Base-by-base conservation (phyloP, 2,329 filamentous ascomycete species). In the Pseudogymnoascus pannorum region DNA sequence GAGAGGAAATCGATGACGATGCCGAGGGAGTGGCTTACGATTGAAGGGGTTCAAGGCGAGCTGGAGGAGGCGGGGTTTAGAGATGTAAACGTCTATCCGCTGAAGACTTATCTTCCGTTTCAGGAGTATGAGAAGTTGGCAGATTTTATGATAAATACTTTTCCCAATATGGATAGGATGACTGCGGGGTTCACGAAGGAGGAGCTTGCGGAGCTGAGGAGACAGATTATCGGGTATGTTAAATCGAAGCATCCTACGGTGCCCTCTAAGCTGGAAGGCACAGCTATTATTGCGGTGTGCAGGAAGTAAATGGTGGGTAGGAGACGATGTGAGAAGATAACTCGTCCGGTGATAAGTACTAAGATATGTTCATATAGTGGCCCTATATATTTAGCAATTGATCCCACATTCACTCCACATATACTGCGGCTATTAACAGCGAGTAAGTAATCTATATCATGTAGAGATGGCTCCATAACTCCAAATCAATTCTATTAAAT, bases 51-150 rank as follows among this genome's bases (percentile, higher is more conserved):
- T 14, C 33, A 29, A 22, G 26, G 61, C 16, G 61, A 60, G 33
- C 57, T 62, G 2, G 58, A 62, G 24, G 58, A 7, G 18, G 51
- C 61, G 2, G 58, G 61, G 3, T 62, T 62, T 44, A 9, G 38
- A 9, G 57, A 62, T 18, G 36, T 62, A 3, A 29, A 62, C 24
- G 40, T 59, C 1, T 36, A 62, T 40, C 31, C 61, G 5, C 12
- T 59, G 57, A 42, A 60, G 14, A 38, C 57, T 3, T 62, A 60
- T 54, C 48, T 62, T 42, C 61, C 61, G n/a, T 62, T 62, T 42
- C 31, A 62, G 18, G 31, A 36, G 1, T 26, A 62, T 22, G 38
- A 60, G 16, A 6, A 60, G 8, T 6, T 62, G 1, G 60, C 22
- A 14, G 16, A 26, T 16, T 59, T 38, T 12, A 26, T 62, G 16